A percentile compares a stretch with the other conserved stretches of the same genome.
phyloP scores from a whole-genome alignment of 768 basidiomycete genomes.

The Psilocybe tampanensis region DNA sequence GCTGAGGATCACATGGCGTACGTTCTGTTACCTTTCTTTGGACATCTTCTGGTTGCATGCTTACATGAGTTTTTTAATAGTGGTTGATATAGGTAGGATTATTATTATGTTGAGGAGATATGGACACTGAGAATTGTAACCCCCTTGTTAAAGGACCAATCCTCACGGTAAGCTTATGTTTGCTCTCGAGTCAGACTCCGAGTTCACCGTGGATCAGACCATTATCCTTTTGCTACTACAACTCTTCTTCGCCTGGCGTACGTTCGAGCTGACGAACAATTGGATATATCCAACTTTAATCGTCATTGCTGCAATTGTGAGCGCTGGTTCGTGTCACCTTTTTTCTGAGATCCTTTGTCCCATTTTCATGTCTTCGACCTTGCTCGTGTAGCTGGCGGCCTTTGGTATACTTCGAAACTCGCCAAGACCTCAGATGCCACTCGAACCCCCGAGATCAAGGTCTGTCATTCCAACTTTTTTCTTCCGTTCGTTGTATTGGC shows the following conservation, averaged over 20 bases:
- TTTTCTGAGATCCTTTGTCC: background rate
- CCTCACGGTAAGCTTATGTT: constrained; percentile 35
- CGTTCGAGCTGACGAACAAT: constrained; percentile 26
- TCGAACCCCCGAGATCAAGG: background rate
- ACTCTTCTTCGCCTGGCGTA: constrained; percentile 45
- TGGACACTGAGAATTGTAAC: background rate
- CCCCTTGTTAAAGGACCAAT: constrained; percentile 36
- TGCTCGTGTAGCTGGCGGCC: background rate
- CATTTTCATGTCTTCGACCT: background rate
- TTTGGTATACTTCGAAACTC: background rate
- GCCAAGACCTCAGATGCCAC: background rate
- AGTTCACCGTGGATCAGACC: constrained; percentile 30
- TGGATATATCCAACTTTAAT: constrained; percentile 19
- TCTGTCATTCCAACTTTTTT: background rate
- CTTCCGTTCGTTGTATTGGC: background rate
- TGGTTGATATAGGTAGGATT: constrained; percentile 8
- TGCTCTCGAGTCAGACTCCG: background rate
- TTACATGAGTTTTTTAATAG: background rate
- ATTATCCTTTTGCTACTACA: constrained; percentile 45
- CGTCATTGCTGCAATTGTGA: constrained; percentile 11
- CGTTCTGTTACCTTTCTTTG: background rate
- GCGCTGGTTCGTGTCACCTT: constrained; percentile 23
- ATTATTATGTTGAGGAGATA: background rate
- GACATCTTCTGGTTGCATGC: background rate
- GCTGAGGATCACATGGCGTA: constrained; percentile 1